Evolutionary conservation across 164 flowering plant species (phyloP), one percentile per base, ranked within the genome.

Genomic region (Dillenia suffruticosa): DNA sequence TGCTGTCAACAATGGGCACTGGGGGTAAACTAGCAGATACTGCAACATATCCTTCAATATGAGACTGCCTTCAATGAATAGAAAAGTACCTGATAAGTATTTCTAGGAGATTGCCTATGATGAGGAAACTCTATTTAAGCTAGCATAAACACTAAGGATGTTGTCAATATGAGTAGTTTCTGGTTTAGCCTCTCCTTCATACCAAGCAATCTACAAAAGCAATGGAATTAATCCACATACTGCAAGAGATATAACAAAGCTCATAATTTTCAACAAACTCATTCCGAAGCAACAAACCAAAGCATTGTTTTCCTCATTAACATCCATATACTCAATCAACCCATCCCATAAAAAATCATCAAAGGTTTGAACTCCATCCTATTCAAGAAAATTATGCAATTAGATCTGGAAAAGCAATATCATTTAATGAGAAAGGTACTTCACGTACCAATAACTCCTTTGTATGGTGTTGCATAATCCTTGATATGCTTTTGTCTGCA

Each of bases 81-180:
- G 43, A 32, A 3, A 49, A 15, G 68, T 40, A 90, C 98, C 96
- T 95, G 99, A 71, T 95, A 95, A 24, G 99, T 95, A 75, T 95
- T 95, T 78, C 99, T 80, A 8, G 99, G 99, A 50, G 99, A 95
- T 75, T 95, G 99, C 61, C 92, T 92, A 74, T 95, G 99, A 73
- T 95, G 97, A 62, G 99, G 99, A 74, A 52, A 95, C n/a, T 22
- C 97, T 97, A 63, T 92, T 95, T 58, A 95, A 66, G 44, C 99
- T 97, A 63, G 99, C 96, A 84, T 66, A 51, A 76, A 89, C 87
- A 68, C 99, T 97, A 71, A 95, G 77, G 61, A 95, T 86, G 48
- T 97, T 92, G 61, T 95, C 99, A 64, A 95, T 83, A 70, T 95
- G 97, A 14, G 97, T 92, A 58, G 89, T 92, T 53, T 78, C 87